Evolutionary conservation across 2,329 filamentous ascomycete genomes (phyloP), one percentile per base, ranked within the genome.

Genomic region (Penicillium expansum): DNA sequence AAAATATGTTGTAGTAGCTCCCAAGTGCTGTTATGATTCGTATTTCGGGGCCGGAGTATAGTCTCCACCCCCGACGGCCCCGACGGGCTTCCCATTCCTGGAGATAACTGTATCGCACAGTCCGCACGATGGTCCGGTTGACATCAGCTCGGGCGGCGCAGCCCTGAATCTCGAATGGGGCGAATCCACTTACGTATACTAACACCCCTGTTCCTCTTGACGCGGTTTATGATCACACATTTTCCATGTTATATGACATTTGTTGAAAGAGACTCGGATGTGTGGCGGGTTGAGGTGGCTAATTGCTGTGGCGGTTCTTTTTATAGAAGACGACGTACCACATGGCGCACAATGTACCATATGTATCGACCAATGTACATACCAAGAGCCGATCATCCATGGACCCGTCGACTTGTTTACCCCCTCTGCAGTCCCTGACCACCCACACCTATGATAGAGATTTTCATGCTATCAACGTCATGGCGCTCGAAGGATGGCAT

Each of bases 391-490:
- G 42, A 53, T 53, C 50, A 38, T 30, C 49, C 44, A 13, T 32
- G 13, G 29, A 32, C 24, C 27, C 42, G 11, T 24, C 20, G 8
- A n/a, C 13, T 27, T 45, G 6, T 11, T 43, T n/a, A 8, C n/a
- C 18, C 18, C 29, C 30, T 33, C 44, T 22, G 5, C 18, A 44
- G 27, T 49, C 10, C 9, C 18, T 51, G 11, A 39, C 6, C 14
- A 48, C 30, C 10, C 16, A 18, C 43, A 11, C 48, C 38, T 9
- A 22, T 41, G 37, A 37, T 10, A 39, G 18, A 33, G 27, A 48
- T 24, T 38, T 43, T 50, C 22, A 29, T 55, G 38, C 52, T 32
- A 14, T 37, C 52, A 39, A 55, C 52, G 52, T 55, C 52, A 55
- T 55, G 45, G 45, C 20, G 52, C 45, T 42, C 43, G 24, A 52